A percentile compares a stretch with the other conserved stretches of the same genome.
Conservation (phyloP, 2,329 filamentous ascomycete genomes). For the Alternaria dauci region DNA sequence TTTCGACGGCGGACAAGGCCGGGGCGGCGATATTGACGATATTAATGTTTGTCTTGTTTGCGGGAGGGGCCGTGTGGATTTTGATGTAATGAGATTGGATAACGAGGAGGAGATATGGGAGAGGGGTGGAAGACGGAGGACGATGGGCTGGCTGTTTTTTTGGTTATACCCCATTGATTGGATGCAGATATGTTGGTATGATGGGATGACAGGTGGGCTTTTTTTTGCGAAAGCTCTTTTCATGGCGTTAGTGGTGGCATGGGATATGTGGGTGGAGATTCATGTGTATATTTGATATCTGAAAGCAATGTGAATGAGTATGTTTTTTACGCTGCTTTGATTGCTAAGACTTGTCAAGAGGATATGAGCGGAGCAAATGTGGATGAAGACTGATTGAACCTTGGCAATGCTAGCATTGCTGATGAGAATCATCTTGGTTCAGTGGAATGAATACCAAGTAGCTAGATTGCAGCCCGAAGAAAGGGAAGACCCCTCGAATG, state of each 20-base stretch:
- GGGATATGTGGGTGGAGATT: not conserved
- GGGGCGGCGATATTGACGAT: constrained; percentile 56
- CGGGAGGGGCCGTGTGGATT: constrained; percentile 8
- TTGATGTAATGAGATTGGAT: not conserved
- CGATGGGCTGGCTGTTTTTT: not conserved
- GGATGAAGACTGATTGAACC: no score
- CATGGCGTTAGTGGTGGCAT: not conserved
- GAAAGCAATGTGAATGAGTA: not conserved
- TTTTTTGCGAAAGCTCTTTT: not conserved
- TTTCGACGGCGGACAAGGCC: constrained; percentile 52
- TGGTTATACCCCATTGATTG: not conserved
- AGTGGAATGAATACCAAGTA: no score
- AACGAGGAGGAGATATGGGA: no score
- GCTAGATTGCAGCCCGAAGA: no score
- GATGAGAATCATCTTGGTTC: no score
- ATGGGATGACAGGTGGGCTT: not conserved
- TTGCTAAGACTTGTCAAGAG: no score
- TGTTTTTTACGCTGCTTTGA: not conserved
- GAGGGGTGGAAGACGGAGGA: not conserved
- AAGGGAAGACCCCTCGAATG: no score
- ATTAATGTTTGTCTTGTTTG: constrained; percentile 26
- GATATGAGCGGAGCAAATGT: no score
- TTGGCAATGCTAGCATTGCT: no score
- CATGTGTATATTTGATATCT: constrained; percentile 6
- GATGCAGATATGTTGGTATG: not conserved